Evolutionary conservation across 2,329 filamentous ascomycete species (phyloP), one percentile per base, ranked within the genome.

Genomic region (Stemphylium beticola): DNA sequence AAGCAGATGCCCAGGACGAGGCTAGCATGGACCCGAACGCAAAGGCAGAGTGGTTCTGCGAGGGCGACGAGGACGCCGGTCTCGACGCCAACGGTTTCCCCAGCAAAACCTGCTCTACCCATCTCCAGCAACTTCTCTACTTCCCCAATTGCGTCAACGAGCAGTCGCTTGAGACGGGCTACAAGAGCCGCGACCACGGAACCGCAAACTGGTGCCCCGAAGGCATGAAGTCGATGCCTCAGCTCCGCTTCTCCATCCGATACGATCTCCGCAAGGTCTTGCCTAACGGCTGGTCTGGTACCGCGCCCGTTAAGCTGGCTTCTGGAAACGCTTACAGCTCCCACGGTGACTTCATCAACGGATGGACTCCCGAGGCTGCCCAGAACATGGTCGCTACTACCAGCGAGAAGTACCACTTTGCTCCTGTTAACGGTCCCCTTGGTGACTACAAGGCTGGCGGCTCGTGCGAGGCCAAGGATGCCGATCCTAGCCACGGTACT

Each of bases 261-360:
- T 81, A 80, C 63, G 79, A 81, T 51, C 64, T 79, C 5, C 75
- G 78, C 50, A 76, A 75, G 40, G 68, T 66, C 1, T 61, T 81
- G 4, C 77, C 79, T 3, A 67, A 76, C 38, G 79, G 79, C 17
- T 82, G 79, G 79, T 71, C 56, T 32, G 79, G 79, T 37, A 68
- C 66, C 0, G 74, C 79, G 1, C 80, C 79, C 0, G 59, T 81
- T 18, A 74, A 79, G 68, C 72, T 81, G 0, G 72, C 79, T 0
- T 79, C 74, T 51, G 71, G 71, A 5, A 41, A 65, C n/a, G 74
- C 75, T 0, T 80, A 71, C 61, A 78, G 76, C 71, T 71, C 68
- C 3, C 79, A 81, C 58, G 78, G 79, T 3, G 79, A 81, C 59
- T 81, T 81, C 46, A 79, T 82, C 65, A 81, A 81, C 34, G 79